These are phyloP conservation scores for Tulasnella sp. DNA, from an alignment of 768 basidiomycete genomes.

Conservation along the genomic window DNA sequence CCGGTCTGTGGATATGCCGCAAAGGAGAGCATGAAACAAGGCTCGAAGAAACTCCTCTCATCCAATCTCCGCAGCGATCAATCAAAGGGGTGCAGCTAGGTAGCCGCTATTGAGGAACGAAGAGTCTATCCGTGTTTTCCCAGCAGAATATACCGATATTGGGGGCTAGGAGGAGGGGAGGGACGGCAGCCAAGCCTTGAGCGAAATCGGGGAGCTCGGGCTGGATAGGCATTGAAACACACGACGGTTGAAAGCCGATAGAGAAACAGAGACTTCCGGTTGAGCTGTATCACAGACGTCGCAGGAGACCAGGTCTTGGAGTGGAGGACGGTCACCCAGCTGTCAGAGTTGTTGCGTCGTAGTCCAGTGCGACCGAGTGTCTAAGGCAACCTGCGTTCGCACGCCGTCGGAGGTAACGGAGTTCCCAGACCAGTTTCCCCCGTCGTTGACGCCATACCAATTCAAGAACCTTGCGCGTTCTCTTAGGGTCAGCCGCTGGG, in stretches of 20 bases:
- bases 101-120: background rate
- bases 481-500: background rate
- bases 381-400: background rate
- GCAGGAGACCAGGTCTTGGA: slow-evolving; percentile 5
- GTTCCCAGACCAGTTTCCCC: background rate
- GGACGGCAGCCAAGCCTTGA: slow-evolving; percentile 6
- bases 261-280: slow-evolving; percentile 5
- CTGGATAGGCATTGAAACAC: background rate
- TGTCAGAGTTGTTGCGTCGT: slow-evolving; percentile 6
- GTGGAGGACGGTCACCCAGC: background rate
- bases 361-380: slow-evolving; percentile 4
- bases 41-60: background rate
- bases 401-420: slow-evolving; percentile 5
- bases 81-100: background rate
- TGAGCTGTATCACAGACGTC: slow-evolving; percentile 7
- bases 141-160: slow-evolving; percentile 9
- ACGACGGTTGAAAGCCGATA: slow-evolving; percentile 4
- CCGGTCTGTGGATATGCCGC: background rate
- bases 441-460: background rate
- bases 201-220: background rate
- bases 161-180: background rate
- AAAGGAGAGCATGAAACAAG: slow-evolving; percentile 9
- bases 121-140: background rate
- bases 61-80: background rate
- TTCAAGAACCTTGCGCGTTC: background rate